phyloP scores from a whole-genome alignment of 257 asterid genomes.

The Plantago elongata region DNA sequence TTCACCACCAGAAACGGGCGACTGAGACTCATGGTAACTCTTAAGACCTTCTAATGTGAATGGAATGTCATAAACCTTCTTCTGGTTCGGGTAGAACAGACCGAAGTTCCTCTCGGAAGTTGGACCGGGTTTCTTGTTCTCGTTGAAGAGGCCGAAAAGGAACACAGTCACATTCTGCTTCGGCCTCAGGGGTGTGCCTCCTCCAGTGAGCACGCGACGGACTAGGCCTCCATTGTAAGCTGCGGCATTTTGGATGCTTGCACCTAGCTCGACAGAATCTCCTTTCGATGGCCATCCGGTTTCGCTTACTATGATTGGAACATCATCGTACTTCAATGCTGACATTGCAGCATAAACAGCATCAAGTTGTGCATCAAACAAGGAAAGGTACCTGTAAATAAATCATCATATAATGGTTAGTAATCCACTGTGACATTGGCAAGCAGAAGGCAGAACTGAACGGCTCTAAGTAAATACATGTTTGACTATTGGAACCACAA shows the following conservation, averaged over 20 bases:
- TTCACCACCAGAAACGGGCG: slow-evolving; percentile 40
- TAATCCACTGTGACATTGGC: too few relatives aligned
- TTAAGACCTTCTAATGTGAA: slow-evolving; percentile 51
- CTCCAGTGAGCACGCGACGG: slow-evolving; percentile 60
- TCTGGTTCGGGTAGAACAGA: slow-evolving; percentile 67
- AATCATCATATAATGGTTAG: too few relatives aligned
- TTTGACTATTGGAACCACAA: too few relatives aligned
- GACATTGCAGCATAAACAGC: slow-evolving; percentile 86
- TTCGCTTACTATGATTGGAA: slow-evolving; percentile 51
- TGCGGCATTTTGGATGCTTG: slow-evolving; percentile 70
- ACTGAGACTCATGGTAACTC: slow-evolving; percentile 24
- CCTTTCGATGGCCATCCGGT: slow-evolving; percentile 99
- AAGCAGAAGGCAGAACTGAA: too few relatives aligned
- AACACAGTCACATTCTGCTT: slow-evolving; percentile 50
- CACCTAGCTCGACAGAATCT: slow-evolving; percentile 70
- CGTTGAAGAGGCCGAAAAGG: slow-evolving; percentile 85
- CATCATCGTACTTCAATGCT: slow-evolving; percentile 57
- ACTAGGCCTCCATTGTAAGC: slow-evolving; percentile 76
- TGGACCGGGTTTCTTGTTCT: slow-evolving; percentile 77
- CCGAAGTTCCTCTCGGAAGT: slow-evolving; percentile 92
- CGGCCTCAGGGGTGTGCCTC: slow-evolving; percentile 84
- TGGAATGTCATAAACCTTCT: slow-evolving; percentile 70
- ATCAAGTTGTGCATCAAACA: slow-evolving; percentile 89
- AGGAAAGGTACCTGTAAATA: slow-evolving; percentile 35
- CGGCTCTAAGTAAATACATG: too few relatives aligned